Evolutionary conservation across 164 flowering plant species (phyloP).

Genomic region (Saururus chinensis): DNA sequence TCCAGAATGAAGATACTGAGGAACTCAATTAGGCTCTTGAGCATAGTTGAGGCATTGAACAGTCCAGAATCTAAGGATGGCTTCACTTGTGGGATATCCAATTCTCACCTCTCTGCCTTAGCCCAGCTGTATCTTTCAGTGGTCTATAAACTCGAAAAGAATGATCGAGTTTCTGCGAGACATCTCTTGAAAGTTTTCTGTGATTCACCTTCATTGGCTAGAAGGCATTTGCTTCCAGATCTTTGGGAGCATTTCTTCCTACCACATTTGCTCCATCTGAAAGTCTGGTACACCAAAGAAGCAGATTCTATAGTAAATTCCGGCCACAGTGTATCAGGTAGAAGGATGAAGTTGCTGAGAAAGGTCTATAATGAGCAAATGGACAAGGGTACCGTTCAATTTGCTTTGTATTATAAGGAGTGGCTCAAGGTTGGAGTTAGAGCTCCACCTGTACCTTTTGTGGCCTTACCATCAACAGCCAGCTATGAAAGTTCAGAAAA

Average conservation of each 20-base stretch:
- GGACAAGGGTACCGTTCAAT: conserved; percentile 52
- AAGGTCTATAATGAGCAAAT: conserved; percentile 36
- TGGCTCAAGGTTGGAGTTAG: conserved; percentile 55
- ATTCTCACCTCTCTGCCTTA: conserved; percentile 47
- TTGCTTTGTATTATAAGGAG: conserved; percentile 53
- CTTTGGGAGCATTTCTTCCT: conserved; percentile 74
- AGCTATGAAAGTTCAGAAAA: conserved; percentile 18
- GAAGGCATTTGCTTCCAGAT: conserved; percentile 50
- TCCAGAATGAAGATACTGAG: conserved; percentile 18
- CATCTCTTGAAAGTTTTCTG: conserved; percentile 57
- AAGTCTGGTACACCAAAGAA: conserved; percentile 51
- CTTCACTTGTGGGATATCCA: conserved; percentile 29
- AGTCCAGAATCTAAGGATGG: conserved; percentile 17
- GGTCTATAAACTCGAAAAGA: conserved; percentile 49
- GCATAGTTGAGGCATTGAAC: conserved; percentile 35
- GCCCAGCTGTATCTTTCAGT: conserved; percentile 58
- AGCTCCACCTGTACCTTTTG: conserved; percentile 37
- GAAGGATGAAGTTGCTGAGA: conserved; percentile 24
- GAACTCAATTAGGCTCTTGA: conserved; percentile 32
- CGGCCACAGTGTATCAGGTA: conserved; percentile 18
- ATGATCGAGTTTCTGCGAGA: conserved; percentile 39
- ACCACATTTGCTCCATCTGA: conserved; percentile 65
- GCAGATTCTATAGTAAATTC: conserved; percentile 18
- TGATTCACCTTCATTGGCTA: conserved; percentile 46
- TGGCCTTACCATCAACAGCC: conserved; percentile 39